Percentiles rank a stretch among this genome's conserved stretches.
Evolutionary conservation across 176 grass and related monocot species (phyloP).

Genomic region (Oryza coarctata): DNA sequence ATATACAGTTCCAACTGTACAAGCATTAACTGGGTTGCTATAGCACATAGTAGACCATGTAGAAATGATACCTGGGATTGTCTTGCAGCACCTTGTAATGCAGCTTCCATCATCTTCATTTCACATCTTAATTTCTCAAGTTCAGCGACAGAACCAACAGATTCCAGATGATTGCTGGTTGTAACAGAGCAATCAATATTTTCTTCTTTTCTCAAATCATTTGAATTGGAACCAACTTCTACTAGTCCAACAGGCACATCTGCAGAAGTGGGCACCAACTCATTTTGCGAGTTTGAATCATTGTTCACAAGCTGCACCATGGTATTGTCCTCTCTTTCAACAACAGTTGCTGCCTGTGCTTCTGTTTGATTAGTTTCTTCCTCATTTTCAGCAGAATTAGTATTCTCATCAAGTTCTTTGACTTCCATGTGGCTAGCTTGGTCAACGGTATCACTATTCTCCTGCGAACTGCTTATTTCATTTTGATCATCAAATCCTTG

Average conservation of each 20-base stretch:
- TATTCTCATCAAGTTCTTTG: slow-evolving; percentile 36
- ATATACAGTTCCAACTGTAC: background rate
- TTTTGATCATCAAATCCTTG: slow-evolving; percentile 34
- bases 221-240: slow-evolving; percentile 37
- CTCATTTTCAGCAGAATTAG: slow-evolving; percentile 37
- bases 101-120: slow-evolving; percentile 99
- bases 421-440: slow-evolving; percentile 32
- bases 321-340: slow-evolving; percentile 34
- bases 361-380: slow-evolving; percentile 44
- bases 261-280: slow-evolving; percentile 21
- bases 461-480: slow-evolving; percentile 40
- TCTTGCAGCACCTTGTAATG: slow-evolving; percentile 98
- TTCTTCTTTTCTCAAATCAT: slow-evolving; percentile 46
- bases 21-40: slow-evolving; percentile 23
- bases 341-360: background rate
- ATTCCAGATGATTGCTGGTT: slow-evolving; percentile 40
- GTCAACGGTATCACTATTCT: slow-evolving; percentile 32
- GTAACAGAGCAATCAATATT: slow-evolving; percentile 33
- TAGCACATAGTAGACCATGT: background rate
- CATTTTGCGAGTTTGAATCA: slow-evolving; percentile 32
- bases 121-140: slow-evolving; percentile 80
- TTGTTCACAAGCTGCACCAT: slow-evolving; percentile 10
- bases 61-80: slow-evolving; percentile 85
- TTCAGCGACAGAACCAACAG: slow-evolving; percentile 46
- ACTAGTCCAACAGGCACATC: slow-evolving; percentile 35